A percentile compares a stretch with the other conserved stretches of the same genome.
Conservation (phyloP, 495 filamentous ascomycete species). For the Trichoderma virens region DNA sequence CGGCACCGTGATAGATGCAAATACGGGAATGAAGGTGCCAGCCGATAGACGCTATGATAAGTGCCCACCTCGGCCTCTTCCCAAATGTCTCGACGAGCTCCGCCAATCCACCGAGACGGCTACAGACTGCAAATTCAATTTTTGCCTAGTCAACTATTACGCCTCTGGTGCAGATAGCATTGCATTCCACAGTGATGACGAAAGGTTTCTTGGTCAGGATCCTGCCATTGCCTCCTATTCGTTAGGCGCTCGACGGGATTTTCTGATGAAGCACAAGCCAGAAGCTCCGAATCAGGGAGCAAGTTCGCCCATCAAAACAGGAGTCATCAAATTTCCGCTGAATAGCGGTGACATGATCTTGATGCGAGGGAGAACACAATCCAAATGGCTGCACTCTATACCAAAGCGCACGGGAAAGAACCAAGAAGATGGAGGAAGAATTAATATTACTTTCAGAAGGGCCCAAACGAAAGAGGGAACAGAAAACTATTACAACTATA, state of each 20-base stretch:
- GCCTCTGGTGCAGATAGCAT: conserved; percentile 62
- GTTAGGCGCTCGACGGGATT: conserved; percentile 57
- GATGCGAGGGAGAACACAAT: conserved; percentile 62
- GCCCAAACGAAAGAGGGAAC: conserved; percentile 57
- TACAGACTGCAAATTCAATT: conserved; percentile 59
- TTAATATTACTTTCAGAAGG: conserved; percentile 68
- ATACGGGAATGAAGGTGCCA: conserved; percentile 30
- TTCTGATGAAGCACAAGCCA: conserved; percentile 64
- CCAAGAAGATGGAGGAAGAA: conserved; percentile 49
- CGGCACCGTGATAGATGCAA: conserved; percentile 40
- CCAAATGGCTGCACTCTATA: conserved; percentile 66
- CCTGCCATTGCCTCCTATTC: conserved; percentile 67
- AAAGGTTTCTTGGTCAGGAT: conserved; percentile 58
- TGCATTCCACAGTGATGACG: conserved; percentile 67
- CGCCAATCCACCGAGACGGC: conserved; percentile 47
- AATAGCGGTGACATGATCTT: conserved; percentile 63
- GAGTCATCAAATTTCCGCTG: conserved; percentile 53
- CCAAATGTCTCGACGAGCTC: conserved; percentile 53
- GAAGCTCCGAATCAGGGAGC: conserved; percentile 20
- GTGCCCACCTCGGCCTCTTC: conserved; percentile 56
- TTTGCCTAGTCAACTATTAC: conserved; percentile 73
- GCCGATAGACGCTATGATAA: conserved; percentile 40
- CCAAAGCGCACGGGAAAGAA: conserved; percentile 57
- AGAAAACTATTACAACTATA: conserved; percentile 59
- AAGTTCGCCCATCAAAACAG: conserved; percentile 16